These are phyloP conservation scores for Botrytis porri DNA, from an alignment of 2,329 filamentous ascomycete species.

Conservation along the genomic window DNA sequence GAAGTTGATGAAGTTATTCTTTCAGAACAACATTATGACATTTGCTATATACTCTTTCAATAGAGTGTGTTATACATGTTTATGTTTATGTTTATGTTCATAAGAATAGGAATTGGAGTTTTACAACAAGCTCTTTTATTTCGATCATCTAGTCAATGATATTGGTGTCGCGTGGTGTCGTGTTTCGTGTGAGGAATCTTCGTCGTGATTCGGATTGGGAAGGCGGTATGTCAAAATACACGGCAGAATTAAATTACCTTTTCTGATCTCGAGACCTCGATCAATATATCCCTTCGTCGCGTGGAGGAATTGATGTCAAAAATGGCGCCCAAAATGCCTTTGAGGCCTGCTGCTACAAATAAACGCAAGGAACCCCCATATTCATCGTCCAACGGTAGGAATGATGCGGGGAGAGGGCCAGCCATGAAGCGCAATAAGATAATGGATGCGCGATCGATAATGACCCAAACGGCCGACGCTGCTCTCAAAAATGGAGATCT, in stretches of 20 bases:
- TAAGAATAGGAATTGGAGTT: not conserved
- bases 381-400: constrained; percentile 24
- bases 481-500: constrained; percentile 67
- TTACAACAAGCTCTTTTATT: not conserved
- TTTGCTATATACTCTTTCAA: not conserved
- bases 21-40: not conserved
- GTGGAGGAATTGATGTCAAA: not conserved
- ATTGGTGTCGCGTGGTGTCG: constrained; percentile 5
- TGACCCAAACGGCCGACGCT: constrained; percentile 44
- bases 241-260: constrained; percentile 11
- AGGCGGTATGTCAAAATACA: not conserved
- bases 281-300: not conserved
- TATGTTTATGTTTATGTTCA: not conserved
- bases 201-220: not conserved
- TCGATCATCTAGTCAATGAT: not conserved
- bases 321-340: constrained; percentile 25
- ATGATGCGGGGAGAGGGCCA: constrained; percentile 26
- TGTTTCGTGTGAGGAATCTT: constrained; percentile 5
- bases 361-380: constrained; percentile 35
- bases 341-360: constrained; percentile 24
- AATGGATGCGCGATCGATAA: constrained; percentile 45
- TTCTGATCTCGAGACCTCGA: not conserved
- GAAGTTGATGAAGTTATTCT: not conserved
- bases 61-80: not conserved
- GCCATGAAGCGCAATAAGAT: constrained; percentile 42